Base-by-base conservation (phyloP, 352 stramenopile genomes). In the Phytophthora megakarya region DNA sequence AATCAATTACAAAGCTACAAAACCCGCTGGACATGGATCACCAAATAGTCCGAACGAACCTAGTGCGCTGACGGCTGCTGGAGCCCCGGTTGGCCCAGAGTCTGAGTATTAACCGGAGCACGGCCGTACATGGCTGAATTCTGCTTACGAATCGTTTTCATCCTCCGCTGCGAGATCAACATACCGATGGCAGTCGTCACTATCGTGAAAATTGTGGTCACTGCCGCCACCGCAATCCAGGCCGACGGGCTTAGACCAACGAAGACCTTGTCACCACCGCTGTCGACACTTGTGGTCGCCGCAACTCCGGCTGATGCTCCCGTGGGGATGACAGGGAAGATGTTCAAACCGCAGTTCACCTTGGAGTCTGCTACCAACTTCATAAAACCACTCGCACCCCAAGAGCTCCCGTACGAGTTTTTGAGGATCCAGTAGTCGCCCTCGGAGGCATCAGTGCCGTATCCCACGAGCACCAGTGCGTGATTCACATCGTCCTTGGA, bases 371-470 rank as follows among this genome's bases (percentile, higher is more conserved):
- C 79, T 3, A 89, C 26, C 32, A 93, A 66, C 45, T 83, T 78
- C 59, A 93, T 76, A 54, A 86, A 93, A 33, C 84, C 84, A 10
- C 61, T 80, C 13, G 76, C 72, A 21, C 84, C 84, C 84, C 84
- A 93, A 9, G 70, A 80, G 43, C 69, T 79, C 16, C 80, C 81
- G 66, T 93, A 93, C 35, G 84, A 93, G 58, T 93, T 93, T 52
- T 93, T 93, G 15, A 93, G 46, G 32, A 93, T 90, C 84, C 84
- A 93, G 61, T 92, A 93, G 61, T 92, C 82, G 2, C 84, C 82
- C 1, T 68, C 65, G 1, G 62, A 72, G 3, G 65, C 39, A 33
- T 90, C 81, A 12, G 73, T 89, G 55, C 78, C 84, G 54, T 93
- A 93, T 25, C 84, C 84, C 1, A 93, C 84, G 16, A 93, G 78